A percentile compares a stretch with the other conserved stretches of the same genome.
phyloP scores from a whole-genome alignment of 2,329 filamentous ascomycete species.

The Nemania sp. region DNA sequence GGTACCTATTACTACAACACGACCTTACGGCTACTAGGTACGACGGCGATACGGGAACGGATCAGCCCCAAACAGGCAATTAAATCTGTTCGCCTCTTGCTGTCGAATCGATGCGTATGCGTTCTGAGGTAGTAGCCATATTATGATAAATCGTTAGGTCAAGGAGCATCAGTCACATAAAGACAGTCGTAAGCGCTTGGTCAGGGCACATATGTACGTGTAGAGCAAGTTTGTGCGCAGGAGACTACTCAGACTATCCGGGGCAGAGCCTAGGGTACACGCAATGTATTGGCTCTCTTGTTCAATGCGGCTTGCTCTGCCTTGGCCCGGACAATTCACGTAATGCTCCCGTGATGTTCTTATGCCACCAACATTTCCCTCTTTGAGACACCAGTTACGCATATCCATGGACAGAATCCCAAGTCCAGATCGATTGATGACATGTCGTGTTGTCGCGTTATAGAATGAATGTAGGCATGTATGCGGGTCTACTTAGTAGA shows the following conservation, averaged over 20 bases:
- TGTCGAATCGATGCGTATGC: background rate
- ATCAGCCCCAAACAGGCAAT: conserved; percentile 14
- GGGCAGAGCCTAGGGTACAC: no score
- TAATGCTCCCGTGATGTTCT: background rate
- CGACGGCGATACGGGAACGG: background rate
- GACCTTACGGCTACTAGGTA: background rate
- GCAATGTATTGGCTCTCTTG: conserved; percentile 5
- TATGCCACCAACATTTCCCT: conserved; percentile 11
- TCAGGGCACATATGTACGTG: background rate
- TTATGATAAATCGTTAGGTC: background rate
- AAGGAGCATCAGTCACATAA: background rate
- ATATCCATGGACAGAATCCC: conserved; percentile 9
- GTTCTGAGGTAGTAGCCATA: background rate
- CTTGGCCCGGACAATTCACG: background rate
- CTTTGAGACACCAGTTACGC: conserved; percentile 21
- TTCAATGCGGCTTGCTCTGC: conserved; percentile 8
- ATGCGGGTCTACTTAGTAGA: no score
- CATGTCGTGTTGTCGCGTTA: no score
- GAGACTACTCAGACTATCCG: no score
- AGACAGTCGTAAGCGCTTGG: conserved; percentile 1
- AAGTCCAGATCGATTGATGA: background rate
- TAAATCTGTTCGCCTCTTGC: background rate
- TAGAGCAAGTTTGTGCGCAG: background rate
- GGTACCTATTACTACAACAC: background rate
- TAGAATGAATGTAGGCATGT: no score